phyloP scores from a whole-genome alignment of 768 basidiomycete species.

The Russula foetens region DNA sequence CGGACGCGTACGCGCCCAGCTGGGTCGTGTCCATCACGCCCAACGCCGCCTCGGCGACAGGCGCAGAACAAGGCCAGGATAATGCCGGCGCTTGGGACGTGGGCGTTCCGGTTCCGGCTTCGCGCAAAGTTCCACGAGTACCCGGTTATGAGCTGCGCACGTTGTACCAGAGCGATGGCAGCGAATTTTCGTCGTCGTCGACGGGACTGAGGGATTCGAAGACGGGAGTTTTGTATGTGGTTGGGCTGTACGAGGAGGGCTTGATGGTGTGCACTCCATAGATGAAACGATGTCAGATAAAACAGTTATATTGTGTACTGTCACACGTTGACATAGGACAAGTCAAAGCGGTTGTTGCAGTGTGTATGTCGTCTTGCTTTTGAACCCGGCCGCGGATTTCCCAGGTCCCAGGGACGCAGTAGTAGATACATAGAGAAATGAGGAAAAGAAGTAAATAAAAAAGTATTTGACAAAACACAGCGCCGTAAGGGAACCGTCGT shows the following conservation, averaged over 20 bases:
- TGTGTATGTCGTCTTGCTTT: neutral
- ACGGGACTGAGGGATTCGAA: conserved; percentile 45
- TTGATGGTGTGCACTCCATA: conserved; percentile 41
- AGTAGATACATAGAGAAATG: conserved; percentile 11
- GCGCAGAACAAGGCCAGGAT: neutral
- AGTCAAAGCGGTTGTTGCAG: neutral
- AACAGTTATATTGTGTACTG: too few species aligned
- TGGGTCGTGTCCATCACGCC: conserved; percentile 47
- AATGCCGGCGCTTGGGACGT: conserved; percentile 29
- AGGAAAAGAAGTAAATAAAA: neutral
- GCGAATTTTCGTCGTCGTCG: conserved; percentile 44
- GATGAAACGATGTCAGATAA: neutral
- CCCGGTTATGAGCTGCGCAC: conserved; percentile 42
- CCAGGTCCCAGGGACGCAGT: neutral
- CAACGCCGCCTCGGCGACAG: conserved; percentile 14
- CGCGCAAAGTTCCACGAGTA: conserved; percentile 31
- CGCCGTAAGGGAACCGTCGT: neutral
- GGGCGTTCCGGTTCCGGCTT: conserved; percentile 42
- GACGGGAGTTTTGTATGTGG: conserved; percentile 43
- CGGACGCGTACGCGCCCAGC: conserved; percentile 38
- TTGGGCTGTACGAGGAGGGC: conserved; percentile 53
- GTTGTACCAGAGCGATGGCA: conserved; percentile 69
- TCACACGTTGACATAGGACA: too few species aligned
- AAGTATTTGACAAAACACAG: conserved; percentile 7
- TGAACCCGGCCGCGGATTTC: neutral